Percentiles rank a stretch among this genome's conserved stretches.
Evolutionary conservation across 2,329 filamentous ascomycete species (phyloP).

Genomic region (Epichloe typhina): DNA sequence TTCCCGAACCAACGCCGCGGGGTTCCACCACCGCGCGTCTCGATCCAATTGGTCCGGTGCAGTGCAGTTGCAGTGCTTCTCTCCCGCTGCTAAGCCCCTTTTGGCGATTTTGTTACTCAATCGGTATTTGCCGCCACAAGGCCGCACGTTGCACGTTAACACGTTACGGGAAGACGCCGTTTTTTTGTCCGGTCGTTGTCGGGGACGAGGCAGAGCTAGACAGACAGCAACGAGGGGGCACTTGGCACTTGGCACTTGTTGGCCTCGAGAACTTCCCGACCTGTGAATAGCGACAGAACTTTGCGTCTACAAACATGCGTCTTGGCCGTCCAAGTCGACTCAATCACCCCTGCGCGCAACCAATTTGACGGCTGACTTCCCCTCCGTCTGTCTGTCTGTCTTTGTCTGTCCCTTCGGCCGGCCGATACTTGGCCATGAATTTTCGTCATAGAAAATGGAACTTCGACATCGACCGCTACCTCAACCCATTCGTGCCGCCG

Average conservation of each 20-base stretch:
- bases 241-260: neutral
- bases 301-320: neutral
- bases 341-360: neutral
- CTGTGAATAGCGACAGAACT: neutral
- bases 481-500: slow-evolving; percentile 57
- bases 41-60: too few species aligned
- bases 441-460: slow-evolving; percentile 26
- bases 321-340: neutral
- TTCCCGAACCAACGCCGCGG: slow-evolving; percentile 4
- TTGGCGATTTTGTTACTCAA: slow-evolving; percentile 16
- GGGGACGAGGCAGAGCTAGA: neutral
- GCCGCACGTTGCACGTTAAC: neutral
- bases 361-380: too few species aligned
- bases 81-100: too few species aligned
- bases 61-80: too few species aligned
- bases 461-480: slow-evolving; percentile 64
- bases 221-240: neutral
- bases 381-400: too few species aligned
- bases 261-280: neutral
- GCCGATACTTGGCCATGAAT: neutral
- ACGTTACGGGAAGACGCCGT: neutral
- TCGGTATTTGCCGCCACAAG: neutral
- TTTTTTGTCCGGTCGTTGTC: neutral
- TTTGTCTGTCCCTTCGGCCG: neutral
- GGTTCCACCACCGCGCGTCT: neutral